Conservation (phyloP, 2,329 filamentous ascomycete genomes). For the Penicillium capsulatum region DNA sequence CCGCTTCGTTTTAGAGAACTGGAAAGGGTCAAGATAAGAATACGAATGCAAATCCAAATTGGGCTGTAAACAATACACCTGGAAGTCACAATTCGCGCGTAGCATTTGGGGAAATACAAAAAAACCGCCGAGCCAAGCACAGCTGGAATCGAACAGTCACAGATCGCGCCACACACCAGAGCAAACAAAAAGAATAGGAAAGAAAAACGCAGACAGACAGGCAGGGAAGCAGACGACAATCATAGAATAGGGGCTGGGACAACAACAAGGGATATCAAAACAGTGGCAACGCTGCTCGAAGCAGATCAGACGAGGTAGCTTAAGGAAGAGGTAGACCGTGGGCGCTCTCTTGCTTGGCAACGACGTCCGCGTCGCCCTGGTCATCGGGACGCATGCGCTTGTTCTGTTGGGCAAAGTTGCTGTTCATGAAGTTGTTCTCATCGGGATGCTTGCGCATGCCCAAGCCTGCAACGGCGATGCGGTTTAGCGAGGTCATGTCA, state of each 20-base stretch:
- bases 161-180: conserved; percentile 19
- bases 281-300: too few species aligned
- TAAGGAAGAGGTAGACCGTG: conserved; percentile 25
- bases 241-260: neutral
- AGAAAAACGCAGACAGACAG: neutral
- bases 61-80: too few species aligned
- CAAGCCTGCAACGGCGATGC: conserved; percentile 42
- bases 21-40: too few species aligned
- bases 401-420: conserved; percentile 27
- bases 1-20: too few species aligned
- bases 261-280: neutral
- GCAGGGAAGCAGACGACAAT: neutral
- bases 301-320: neutral
- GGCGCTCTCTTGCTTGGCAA: conserved; percentile 28
- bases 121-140: conserved; percentile 15
- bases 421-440: conserved; percentile 34
- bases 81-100: neutral
- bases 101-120: too few species aligned
- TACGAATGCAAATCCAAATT: too few species aligned
- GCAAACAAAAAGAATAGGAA: conserved; percentile 1
- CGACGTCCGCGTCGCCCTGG: conserved; percentile 22
- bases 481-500: conserved; percentile 42
- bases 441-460: conserved; percentile 43
- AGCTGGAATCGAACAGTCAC: conserved; percentile 8
- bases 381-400: conserved; percentile 34